Evolutionary conservation across 768 basidiomycete genomes (phyloP), one percentile per base, ranked within the genome.

Genomic region (Phaeotremella fagi): DNA sequence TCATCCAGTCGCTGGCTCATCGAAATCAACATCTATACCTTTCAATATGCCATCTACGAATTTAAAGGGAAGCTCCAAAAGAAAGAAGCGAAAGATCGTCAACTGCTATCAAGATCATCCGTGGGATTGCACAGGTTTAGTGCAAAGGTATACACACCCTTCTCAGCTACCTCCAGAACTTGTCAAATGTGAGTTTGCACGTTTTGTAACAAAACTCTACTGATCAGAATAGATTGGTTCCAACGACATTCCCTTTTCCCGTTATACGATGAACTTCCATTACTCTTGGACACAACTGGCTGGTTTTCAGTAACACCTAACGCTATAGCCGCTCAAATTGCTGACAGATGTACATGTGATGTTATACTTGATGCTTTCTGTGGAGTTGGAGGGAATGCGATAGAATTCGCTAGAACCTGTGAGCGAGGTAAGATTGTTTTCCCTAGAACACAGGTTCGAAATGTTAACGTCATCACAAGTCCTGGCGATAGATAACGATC

Each of bases 291-390:
- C 59, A 83, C 87, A 60, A 90, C 94, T 71, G 94, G 94, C n/a
- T 97, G 92, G 94, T 98, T 87, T 75, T 90, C 87, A 57, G 85
- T 98, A 54, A 99, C 95, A 0, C 94, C 95, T 0, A 91, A 98
- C 66, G 80, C 80, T 33, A 83, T 99, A n/a, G 95, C 92, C 6
- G 75, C 82, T 55, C 91, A 90, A 71, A 97, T 97, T 41, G 94
- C 95, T 0, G 87, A 94, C 61, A 79, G 92, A 22, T 95, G 94
- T 78, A 48, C 60, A 48, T 76, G 63, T 28, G 70, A 63, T 43
- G 57, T 63, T 20, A 56, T 70, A 1, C 38, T 64, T 3, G 95
- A 98, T 68, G 89, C 91, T 0, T 99, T 98, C 72, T 97, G 92
- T 67, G 95, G 95, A 0, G 92, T 98, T 0, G 95, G 95, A 24